Base-by-base conservation (phyloP, 148 eudicot genomes). In the Beta vulgaris region DNA sequence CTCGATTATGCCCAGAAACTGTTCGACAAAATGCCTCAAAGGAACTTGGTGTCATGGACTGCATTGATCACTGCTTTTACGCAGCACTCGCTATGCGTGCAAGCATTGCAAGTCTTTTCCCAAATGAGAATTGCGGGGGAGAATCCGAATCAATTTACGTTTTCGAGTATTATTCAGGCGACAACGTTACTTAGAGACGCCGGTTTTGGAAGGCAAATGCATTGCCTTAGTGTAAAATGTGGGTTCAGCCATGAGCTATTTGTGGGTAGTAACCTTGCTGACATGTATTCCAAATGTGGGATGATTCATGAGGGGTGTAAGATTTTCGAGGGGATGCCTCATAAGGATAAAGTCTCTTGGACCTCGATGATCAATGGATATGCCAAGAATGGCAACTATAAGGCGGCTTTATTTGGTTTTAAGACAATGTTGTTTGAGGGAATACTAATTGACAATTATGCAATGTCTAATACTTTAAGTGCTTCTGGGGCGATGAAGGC, bases 211-310 rank as follows among this genome's bases (percentile, higher is more conserved):
- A 80, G 68, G 73, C 84, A 84, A 55, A 13, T 86, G 23, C 87
- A 86, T 77, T 77, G 87, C 57, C 71, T 86, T 46, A 77, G 80
- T 64, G n/a, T 81, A 72, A 86, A 84, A 79, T 76, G 71, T 76
- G 87, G 89, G 72, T 82, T 81, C 39, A 59, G 60, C 58, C 3
- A 42, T 55, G 88, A 85, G 18, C 58, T 85, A 40, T 83, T 75
- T 80, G 88, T 85, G 46, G 82, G 84, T 35, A 85, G 89, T 80
- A 86, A 78, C 55, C 83, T 86, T 44, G 89, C 87, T 69, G 87
- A 84, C n/a, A 86, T 86, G 89, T 86, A 86, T 58, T 84, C 85
- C 23, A 86, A 84, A 54, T 79, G 80, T 18, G 82, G 83, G 43
- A 69, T 7, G 28, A 79, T 86, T 78, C 62, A 28, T 62, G 83